Percentiles rank a stretch among this genome's conserved stretches.
Conservation (phyloP, 345 rosid species). For the Aquilaria sinensis region DNA sequence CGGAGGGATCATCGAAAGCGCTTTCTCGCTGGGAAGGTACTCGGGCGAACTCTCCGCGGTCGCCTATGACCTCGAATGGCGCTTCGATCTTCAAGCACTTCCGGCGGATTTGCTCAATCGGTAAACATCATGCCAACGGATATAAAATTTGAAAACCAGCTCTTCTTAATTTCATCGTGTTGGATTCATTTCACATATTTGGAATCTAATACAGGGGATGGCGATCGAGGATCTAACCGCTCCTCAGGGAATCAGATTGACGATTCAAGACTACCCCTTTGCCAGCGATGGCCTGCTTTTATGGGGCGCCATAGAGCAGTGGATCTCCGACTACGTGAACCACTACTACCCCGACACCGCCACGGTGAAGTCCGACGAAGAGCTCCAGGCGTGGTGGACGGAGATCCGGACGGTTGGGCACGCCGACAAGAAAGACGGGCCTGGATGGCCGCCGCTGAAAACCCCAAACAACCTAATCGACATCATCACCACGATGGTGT, state of each 20-base stretch:
- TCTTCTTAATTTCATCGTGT: too few species aligned
- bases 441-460: conserved; percentile 44
- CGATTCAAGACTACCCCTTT: conserved; percentile 52
- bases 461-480: conserved; percentile 25
- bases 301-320: conserved; percentile 38
- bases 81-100: conserved; percentile 42
- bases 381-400: conserved; percentile 55
- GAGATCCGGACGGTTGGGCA: conserved; percentile 49
- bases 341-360: conserved; percentile 36
- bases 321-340: conserved; percentile 41
- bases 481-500: conserved; percentile 31
- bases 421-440: conserved; percentile 40
- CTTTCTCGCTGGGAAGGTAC: conserved; percentile 44
- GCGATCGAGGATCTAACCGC: conserved; percentile 41
- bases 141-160: too few species aligned
- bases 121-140: conserved; percentile 4
- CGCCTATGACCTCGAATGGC: conserved; percentile 43
- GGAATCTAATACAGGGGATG: conserved; percentile 27
- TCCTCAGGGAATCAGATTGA: conserved; percentile 46
- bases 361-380: conserved; percentile 27
- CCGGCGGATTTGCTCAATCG: conserved; percentile 53
- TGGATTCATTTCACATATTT: background rate
- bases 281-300: conserved; percentile 50
- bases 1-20: conserved; percentile 43
- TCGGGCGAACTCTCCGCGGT: conserved; percentile 39